Evolutionary conservation across 1,284 basidiomycete genomes (phyloP).

Genomic region (Cryptococcus deneoformans): DNA sequence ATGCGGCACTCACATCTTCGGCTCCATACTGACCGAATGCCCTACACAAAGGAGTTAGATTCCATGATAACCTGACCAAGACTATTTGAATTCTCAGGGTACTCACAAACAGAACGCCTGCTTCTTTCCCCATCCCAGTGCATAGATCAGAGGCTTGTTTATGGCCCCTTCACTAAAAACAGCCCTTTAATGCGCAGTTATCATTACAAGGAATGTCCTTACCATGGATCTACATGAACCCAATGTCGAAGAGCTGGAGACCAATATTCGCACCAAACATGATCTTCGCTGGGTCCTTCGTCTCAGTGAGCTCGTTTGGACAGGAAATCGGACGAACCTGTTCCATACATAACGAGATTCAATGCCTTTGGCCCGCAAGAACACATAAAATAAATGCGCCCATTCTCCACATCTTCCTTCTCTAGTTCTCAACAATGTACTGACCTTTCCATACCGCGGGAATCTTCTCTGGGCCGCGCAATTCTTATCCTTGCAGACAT

Average conservation of each 20-base stretch:
- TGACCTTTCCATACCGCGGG: conserved; percentile 46
- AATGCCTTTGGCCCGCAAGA: conserved; percentile 49
- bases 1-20: conserved; percentile 51
- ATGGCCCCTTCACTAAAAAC: conserved; percentile 45
- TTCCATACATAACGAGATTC: conserved; percentile 49
- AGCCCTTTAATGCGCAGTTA: not conserved
- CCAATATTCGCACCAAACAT: conserved; percentile 55
- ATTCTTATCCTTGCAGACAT: conserved; percentile 19
- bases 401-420: conserved; percentile 53
- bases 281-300: conserved; percentile 48
- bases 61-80: not conserved
- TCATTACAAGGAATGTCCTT: conserved; percentile 1
- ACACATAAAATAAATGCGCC: conserved; percentile 53
- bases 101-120: conserved; percentile 50
- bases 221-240: conserved; percentile 54
- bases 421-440: conserved; percentile 41
- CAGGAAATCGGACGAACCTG: conserved; percentile 5
- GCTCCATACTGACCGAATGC: conserved; percentile 50
- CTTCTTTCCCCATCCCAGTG: conserved; percentile 53
- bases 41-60: conserved; percentile 10
- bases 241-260: conserved; percentile 42
- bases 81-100: not conserved
- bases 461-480: conserved; percentile 45
- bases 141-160: conserved; percentile 51
- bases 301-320: not conserved